phyloP scores from a whole-genome alignment of 192 early-diverging fungal genomes.

The Allomyces macrogynus region DNA sequence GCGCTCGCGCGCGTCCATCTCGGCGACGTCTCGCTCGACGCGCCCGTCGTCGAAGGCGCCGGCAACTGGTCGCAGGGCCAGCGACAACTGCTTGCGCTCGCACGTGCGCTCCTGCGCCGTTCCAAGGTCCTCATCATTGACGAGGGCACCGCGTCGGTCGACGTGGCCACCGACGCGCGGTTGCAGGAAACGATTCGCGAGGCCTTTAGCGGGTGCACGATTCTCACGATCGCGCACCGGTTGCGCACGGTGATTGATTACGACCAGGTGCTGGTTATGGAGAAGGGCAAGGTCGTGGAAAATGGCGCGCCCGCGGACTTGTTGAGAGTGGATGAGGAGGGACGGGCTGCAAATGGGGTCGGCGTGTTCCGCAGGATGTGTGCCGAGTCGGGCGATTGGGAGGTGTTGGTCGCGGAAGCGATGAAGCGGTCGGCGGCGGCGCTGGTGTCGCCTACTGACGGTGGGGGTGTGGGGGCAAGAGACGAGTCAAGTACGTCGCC shows the following conservation, averaged over 20 bases:
- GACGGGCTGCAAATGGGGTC: too few relatives aligned
- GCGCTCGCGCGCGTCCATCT: too few relatives aligned
- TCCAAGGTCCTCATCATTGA: slow-evolving; percentile 42
- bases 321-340: slow-evolving; percentile 5
- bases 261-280: slow-evolving; percentile 18
- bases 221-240: slow-evolving; percentile 40
- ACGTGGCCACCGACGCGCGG: slow-evolving; percentile 42
- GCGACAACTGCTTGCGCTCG: slow-evolving; percentile 33
- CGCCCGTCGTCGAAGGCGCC: too few relatives aligned
- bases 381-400: too few relatives aligned
- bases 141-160: slow-evolving; percentile 60
- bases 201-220: slow-evolving; percentile 26
- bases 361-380: too few relatives aligned
- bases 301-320: slow-evolving; percentile 31
- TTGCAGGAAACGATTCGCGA: slow-evolving; percentile 37
- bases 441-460: too few relatives aligned
- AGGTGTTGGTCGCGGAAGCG: too few relatives aligned
- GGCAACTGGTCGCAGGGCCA: slow-evolving; percentile 26
- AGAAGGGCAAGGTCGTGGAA: slow-evolving; percentile 20
- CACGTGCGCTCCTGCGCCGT: slow-evolving; percentile 30
- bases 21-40: too few relatives aligned
- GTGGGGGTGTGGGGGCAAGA: too few relatives aligned
- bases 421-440: too few relatives aligned
- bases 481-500: too few relatives aligned
- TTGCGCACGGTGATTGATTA: slow-evolving; percentile 26